Evolutionary conservation across 768 basidiomycete genomes (phyloP).

Genomic region (Termitomyces heimii): DNA sequence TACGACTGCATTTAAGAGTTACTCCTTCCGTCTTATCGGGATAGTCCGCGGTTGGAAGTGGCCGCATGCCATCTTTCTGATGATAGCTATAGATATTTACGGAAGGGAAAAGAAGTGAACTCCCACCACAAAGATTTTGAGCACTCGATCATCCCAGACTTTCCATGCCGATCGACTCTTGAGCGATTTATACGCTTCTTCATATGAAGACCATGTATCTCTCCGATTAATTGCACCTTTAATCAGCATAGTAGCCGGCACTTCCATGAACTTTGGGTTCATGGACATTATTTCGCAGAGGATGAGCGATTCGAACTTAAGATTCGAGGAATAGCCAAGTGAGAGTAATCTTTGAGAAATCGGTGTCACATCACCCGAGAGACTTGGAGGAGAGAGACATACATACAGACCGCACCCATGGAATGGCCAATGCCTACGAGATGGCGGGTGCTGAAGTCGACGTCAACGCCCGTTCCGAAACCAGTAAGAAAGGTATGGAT

Average conservation of each 20-base stretch:
- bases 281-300: constrained; percentile 43
- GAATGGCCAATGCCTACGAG: constrained; percentile 52
- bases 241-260: constrained; percentile 17
- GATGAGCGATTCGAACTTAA: constrained; percentile 34
- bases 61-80: constrained; percentile 37
- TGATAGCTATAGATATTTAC: background rate
- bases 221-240: constrained; percentile 31
- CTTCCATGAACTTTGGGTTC: constrained; percentile 7
- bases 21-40: constrained; percentile 40
- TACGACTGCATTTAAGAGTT: constrained; percentile 40
- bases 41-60: constrained; percentile 35
- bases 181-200: constrained; percentile 37
- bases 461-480: constrained; percentile 38
- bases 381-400: constrained; percentile 10
- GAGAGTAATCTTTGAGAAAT: constrained; percentile 29
- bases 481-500: constrained; percentile 45
- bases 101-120: background rate
- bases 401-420: constrained; percentile 45
- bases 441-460: constrained; percentile 42
- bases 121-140: constrained; percentile 37
- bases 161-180: constrained; percentile 34
- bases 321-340: constrained; percentile 30
- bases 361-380: background rate
- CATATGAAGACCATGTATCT: constrained; percentile 47
- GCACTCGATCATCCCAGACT: constrained; percentile 44